These are phyloP conservation scores for Rhodotorula toruloides DNA, from an alignment of 768 basidiomycete species.

Conservation along the genomic window DNA sequence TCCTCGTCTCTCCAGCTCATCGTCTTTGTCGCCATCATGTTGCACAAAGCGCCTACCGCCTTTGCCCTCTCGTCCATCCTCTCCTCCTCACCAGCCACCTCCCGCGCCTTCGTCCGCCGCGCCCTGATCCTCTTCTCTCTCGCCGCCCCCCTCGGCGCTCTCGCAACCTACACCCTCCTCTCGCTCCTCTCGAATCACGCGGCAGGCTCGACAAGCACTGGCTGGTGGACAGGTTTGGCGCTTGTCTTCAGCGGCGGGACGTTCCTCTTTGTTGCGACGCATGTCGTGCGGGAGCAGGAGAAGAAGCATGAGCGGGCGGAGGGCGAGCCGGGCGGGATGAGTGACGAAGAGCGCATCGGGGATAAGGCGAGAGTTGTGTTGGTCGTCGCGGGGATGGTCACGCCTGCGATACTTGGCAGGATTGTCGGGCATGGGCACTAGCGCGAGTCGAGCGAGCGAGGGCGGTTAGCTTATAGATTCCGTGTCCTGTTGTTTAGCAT, in stretches of 20 bases:
- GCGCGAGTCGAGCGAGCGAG: too few relatives aligned
- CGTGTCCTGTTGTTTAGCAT: too few relatives aligned
- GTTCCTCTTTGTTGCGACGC: slow-evolving; percentile 89
- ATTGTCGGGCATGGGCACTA: slow-evolving; percentile 58
- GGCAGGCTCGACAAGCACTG: slow-evolving; percentile 39
- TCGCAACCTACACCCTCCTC: slow-evolving; percentile 68
- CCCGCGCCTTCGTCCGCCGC: slow-evolving; percentile 54
- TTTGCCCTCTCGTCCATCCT: slow-evolving; percentile 82
- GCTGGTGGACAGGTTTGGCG: slow-evolving; percentile 65
- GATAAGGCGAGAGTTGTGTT: slow-evolving; percentile 52
- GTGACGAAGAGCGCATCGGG: slow-evolving; percentile 49
- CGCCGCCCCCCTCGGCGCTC: slow-evolving; percentile 75
- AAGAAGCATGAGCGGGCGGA: not conserved
- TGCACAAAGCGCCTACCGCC: slow-evolving; percentile 94
- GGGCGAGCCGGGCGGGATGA: not conserved
- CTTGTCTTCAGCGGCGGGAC: slow-evolving; percentile 86
- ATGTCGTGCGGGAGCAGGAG: slow-evolving; percentile 41
- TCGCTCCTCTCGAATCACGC: slow-evolving; percentile 46
- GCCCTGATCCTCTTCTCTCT: slow-evolving; percentile 66
- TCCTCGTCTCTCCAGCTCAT: slow-evolving; percentile 61
- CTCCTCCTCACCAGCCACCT: slow-evolving; percentile 53
- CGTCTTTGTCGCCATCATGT: slow-evolving; percentile 80
- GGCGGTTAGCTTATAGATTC: too few relatives aligned
- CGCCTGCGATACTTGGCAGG: slow-evolving; percentile 60
- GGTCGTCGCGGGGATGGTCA: slow-evolving; percentile 64